Percentiles rank a stretch among this genome's conserved stretches.
Conservation (phyloP, 306 rosid species). For the Boehmeria nivea region DNA sequence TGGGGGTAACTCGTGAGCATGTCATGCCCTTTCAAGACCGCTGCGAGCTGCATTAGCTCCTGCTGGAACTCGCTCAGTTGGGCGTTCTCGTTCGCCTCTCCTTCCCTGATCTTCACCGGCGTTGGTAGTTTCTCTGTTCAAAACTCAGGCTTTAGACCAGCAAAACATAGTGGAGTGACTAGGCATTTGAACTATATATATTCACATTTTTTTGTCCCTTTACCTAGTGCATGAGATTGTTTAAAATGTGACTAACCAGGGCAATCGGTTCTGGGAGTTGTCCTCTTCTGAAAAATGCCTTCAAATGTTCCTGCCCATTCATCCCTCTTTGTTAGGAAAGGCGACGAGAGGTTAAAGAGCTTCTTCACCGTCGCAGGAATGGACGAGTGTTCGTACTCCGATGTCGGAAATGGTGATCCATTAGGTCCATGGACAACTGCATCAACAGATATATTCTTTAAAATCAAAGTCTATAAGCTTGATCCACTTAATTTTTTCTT, state of each 20-base stretch:
- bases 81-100: conserved; percentile 50
- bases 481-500: too few species aligned
- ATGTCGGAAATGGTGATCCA: conserved; percentile 66
- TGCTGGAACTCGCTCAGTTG: conserved; percentile 71
- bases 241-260: conserved; percentile 49
- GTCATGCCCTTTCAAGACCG: conserved; percentile 70
- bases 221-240: not conserved
- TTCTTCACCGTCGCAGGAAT: conserved; percentile 82
- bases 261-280: conserved; percentile 77
- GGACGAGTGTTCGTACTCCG: conserved; percentile 85
- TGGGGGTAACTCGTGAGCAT: conserved; percentile 59
- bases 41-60: conserved; percentile 71
- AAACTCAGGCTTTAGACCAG: not conserved
- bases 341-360: conserved; percentile 60
- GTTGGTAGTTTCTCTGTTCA: conserved; percentile 59
- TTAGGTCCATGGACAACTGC: conserved; percentile 89
- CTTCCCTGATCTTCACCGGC: conserved; percentile 42
- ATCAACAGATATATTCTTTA: not conserved
- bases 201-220: not conserved
- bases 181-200: too few species aligned
- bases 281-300: conserved; percentile 44
- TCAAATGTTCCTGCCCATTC: conserved; percentile 89
- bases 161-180: too few species aligned
- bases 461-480: too few species aligned
- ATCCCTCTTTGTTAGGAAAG: conserved; percentile 74